These are phyloP conservation scores for Aspergillus uvarum DNA, from an alignment of 2,329 filamentous ascomycete genomes.

Conservation along the genomic window DNA sequence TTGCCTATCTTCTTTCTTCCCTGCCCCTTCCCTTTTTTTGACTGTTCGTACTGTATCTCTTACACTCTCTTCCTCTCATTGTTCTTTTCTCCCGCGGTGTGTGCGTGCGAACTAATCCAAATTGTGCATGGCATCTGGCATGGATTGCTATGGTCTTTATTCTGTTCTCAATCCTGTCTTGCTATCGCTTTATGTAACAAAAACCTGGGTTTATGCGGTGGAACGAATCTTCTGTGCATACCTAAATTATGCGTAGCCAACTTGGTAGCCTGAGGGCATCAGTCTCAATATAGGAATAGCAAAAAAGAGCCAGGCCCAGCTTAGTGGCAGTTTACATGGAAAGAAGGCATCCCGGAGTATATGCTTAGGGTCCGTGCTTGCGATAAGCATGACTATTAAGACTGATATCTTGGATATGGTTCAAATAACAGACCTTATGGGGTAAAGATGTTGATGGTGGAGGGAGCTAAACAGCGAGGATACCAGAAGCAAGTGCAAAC, in stretches of 20 bases:
- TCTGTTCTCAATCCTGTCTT: background rate
- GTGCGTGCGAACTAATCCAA: background rate
- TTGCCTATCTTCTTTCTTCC: background rate
- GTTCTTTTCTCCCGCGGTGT: background rate
- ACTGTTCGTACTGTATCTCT: background rate
- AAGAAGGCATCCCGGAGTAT: too few relatives aligned
- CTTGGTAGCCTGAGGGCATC: background rate
- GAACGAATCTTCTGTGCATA: background rate
- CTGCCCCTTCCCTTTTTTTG: background rate
- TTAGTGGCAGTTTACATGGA: too few relatives aligned
- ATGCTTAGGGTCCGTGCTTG: background rate
- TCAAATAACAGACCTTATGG: background rate
- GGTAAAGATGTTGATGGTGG: background rate
- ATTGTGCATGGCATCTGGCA: background rate
- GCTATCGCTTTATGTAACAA: background rate
- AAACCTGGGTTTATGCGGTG: background rate
- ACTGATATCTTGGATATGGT: background rate
- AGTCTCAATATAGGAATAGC: too few relatives aligned
- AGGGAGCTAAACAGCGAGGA: slow-evolving; percentile 1
- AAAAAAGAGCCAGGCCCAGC: too few relatives aligned
- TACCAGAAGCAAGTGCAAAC: background rate
- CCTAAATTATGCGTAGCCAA: background rate
- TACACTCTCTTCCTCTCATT: background rate
- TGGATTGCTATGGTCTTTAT: background rate
- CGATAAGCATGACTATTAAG: background rate